Percentiles rank a stretch among this genome's conserved stretches.
phyloP scores from a whole-genome alignment of 1,284 basidiomycete genomes.

The Heterobasidion parviporum region DNA sequence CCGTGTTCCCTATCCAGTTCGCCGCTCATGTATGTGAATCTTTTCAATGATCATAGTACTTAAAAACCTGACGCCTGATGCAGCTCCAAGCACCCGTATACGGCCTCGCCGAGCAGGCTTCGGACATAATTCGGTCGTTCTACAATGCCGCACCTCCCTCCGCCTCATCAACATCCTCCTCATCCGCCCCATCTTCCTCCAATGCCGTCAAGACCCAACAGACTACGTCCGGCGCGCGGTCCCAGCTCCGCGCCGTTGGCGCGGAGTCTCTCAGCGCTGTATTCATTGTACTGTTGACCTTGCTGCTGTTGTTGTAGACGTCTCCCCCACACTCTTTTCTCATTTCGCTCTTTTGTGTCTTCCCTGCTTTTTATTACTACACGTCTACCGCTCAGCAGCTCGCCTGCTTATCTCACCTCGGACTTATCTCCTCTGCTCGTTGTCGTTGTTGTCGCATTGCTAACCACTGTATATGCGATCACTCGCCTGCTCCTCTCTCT shows the following conservation, averaged over 20 bases:
- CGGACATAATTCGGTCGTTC: slow-evolving; percentile 46
- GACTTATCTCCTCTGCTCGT: too few species aligned
- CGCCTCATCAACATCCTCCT: background rate
- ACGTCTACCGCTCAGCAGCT: too few species aligned
- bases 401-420: too few species aligned
- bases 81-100: slow-evolving; percentile 53
- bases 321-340: too few species aligned
- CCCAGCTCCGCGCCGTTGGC: too few species aligned
- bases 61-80: slow-evolving; percentile 10
- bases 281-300: background rate
- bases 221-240: background rate
- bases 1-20: slow-evolving; percentile 46
- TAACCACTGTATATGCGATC: too few species aligned
- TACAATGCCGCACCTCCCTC: slow-evolving; percentile 25
- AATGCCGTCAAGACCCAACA: background rate
- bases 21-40: slow-evolving; percentile 34
- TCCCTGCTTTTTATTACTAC: too few species aligned
- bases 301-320: background rate
- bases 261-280: too few species aligned
- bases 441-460: too few species aligned
- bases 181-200: background rate
- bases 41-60: slow-evolving; percentile 10
- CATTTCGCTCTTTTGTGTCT: too few species aligned
- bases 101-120: slow-evolving; percentile 63
- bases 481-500: too few species aligned